Evolutionary conservation across 2,329 filamentous ascomycete species (phyloP), one percentile per base, ranked within the genome.

Genomic region (Trichoderma atroviride): DNA sequence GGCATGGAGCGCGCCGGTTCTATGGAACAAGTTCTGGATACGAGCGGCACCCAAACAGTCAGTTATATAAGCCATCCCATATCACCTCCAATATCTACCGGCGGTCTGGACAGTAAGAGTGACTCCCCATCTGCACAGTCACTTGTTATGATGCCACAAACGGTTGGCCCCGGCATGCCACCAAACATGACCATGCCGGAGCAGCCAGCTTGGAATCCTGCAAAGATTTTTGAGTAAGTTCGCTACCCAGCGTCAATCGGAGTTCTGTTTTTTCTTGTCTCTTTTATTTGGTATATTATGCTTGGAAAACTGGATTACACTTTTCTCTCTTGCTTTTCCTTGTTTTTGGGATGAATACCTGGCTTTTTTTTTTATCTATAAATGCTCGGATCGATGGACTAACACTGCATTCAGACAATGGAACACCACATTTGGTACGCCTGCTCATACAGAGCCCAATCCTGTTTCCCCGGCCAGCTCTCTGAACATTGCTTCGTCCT

Each of bases 371-470:
- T 6, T 55, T 1, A 16, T 19, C n/a, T 64, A 1, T 47, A 13
- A 13, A 63, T 35, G 67, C 72, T 61, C 35, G 55, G 10, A 53
- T 29, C 19, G 7, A 37, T 55, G 10, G 9, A 53, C 43, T 64
- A 43, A 64, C 61, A n/a, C 9, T 14, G n/a, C 16, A n/a, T 52
- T 5, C 69, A 97, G 94, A 80, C 93, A 97, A 84, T 98, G 95
- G 94, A 94, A 97, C 80, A 90, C 92, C 77, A 94, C 95, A 73
- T 98, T 97, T 83, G 92, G 93, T 84, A 92, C 90, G 79, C 89
- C 88, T 63, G 72, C 75, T 68, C 76, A 78, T 58, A 63, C 76
- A 71, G 73, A 78, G 58, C 70, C 76, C 68, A 73, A 77, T 68
- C 74, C 80, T 79, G 74, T 74, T 70, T 78, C 83, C 73, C 83